phyloP scores from a whole-genome alignment of 768 basidiomycete genomes.

The Leccinum arenicola region DNA sequence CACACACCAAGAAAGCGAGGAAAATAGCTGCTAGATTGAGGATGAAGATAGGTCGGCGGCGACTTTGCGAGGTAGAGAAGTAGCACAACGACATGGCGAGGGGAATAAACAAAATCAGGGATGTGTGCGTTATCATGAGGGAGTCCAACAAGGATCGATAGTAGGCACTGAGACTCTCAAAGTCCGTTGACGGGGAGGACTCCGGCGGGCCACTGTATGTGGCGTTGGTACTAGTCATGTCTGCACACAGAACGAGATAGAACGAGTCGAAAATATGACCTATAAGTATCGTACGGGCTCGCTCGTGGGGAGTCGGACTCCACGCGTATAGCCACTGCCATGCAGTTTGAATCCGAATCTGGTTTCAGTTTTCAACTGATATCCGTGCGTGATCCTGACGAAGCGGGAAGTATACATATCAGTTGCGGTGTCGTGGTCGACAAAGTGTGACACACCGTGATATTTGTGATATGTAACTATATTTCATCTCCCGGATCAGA shows the following conservation, averaged over 20 bases:
- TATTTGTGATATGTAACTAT: not conserved
- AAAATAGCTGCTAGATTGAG: constrained; percentile 14
- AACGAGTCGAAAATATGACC: not conserved
- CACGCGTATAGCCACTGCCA: not conserved
- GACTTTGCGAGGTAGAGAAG: constrained; percentile 19
- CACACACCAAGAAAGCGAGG: constrained; percentile 14
- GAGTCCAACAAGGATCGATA: constrained; percentile 14
- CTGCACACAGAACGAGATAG: not conserved
- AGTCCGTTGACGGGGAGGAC: not conserved
- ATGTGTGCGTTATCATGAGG: constrained; percentile 24
- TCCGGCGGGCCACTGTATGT: not conserved
- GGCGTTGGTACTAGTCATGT: constrained; percentile 6
- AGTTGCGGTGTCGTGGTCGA: not conserved
- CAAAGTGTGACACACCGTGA: not conserved
- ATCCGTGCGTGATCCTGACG: not conserved
- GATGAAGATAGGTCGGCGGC: constrained; percentile 18
- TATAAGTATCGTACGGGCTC: not conserved
- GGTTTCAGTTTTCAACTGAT: not conserved
- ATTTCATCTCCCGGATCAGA: too few species aligned
- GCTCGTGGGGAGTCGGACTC: not conserved
- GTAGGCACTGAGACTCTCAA: not conserved
- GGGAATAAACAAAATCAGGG: constrained; percentile 19
- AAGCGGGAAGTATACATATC: not conserved
- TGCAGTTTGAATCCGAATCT: not conserved
- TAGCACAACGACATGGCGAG: constrained; percentile 20